Conservation (phyloP, 495 filamentous ascomycete genomes). For the Cryomyces minteri region DNA sequence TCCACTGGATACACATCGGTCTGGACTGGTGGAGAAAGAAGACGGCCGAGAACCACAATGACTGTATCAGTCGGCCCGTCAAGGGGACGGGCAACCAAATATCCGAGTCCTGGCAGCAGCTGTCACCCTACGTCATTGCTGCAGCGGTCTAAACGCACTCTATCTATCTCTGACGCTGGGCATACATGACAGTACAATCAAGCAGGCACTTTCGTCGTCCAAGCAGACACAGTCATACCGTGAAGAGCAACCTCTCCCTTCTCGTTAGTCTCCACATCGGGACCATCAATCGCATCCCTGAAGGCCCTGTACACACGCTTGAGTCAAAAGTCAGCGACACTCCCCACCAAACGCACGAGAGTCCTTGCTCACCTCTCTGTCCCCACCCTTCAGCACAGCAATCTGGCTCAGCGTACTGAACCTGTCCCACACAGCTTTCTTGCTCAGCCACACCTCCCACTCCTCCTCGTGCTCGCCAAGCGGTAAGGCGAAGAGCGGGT, state of each 20-base stretch:
- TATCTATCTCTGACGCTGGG: too few relatives aligned
- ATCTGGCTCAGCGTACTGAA: constrained; percentile 42
- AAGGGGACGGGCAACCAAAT: too few relatives aligned
- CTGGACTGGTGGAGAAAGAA: too few relatives aligned
- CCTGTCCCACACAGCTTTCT: constrained; percentile 35
- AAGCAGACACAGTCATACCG: constrained; percentile 11
- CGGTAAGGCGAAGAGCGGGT: constrained; percentile 10
- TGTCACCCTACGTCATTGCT: too few relatives aligned
- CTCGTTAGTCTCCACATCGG: constrained; percentile 15
- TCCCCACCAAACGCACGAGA: too few relatives aligned
- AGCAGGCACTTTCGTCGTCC: constrained; percentile 11
- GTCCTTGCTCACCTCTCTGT: constrained; percentile 23
- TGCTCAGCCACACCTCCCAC: constrained; percentile 11
- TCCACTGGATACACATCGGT: too few relatives aligned
- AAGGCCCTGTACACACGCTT: constrained; percentile 4
- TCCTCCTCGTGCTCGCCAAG: constrained; percentile 5
- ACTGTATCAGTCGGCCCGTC: too few relatives aligned
- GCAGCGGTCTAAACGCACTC: too few relatives aligned
- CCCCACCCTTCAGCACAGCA: constrained; percentile 29
- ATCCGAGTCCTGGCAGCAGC: too few relatives aligned
- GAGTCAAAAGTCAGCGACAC: too few relatives aligned
- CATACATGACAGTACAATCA: neutral
- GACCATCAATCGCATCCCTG: constrained; percentile 9
- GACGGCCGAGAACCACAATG: too few relatives aligned
- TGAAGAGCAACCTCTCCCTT: constrained; percentile 14